phyloP scores from a whole-genome alignment of 495 filamentous ascomycete species.

The Annulohypoxylon maeteangense region DNA sequence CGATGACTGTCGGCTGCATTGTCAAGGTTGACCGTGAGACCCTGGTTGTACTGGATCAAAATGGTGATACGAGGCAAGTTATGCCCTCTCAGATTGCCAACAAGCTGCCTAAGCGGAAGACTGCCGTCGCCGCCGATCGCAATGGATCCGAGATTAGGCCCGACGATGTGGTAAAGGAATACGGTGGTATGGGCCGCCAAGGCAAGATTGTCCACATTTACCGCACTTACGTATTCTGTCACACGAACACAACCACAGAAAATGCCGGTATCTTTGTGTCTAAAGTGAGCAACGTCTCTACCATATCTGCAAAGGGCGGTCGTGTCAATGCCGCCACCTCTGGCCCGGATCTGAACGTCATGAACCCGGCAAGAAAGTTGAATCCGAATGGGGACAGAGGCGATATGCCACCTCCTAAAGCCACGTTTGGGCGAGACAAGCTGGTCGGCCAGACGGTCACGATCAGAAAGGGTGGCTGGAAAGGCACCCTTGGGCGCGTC shows the following conservation, averaged over 20 bases:
- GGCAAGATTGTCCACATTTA: conserved; percentile 93
- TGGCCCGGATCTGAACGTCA: conserved; percentile 82
- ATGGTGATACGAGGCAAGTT: conserved; percentile 80
- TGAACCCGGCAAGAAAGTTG: conserved; percentile 88
- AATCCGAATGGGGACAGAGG: conserved; percentile 61
- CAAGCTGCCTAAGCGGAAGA: conserved; percentile 79
- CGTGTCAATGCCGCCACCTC: conserved; percentile 62
- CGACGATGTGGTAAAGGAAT: conserved; percentile 92
- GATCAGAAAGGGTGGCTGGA: conserved; percentile 83
- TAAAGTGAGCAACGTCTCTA: conserved; percentile 84
- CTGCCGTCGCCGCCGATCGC: conserved; percentile 90
- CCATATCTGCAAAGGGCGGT: conserved; percentile 91
- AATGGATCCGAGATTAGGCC: conserved; percentile 91
- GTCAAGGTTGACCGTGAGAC: conserved; percentile 96
- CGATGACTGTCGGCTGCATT: conserved; percentile 89
- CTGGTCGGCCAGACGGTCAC: conserved; percentile 90
- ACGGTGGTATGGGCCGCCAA: conserved; percentile 82
- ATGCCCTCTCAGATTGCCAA: conserved; percentile 92
- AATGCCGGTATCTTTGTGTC: conserved; percentile 92
- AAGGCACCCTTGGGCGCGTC: conserved; percentile 93
- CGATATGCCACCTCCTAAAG: conserved; percentile 80
- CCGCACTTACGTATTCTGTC: conserved; percentile 86
- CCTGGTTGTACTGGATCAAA: conserved; percentile 88
- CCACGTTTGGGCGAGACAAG: conserved; percentile 79
- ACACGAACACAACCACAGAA: conserved; percentile 83